These are phyloP conservation scores for Malus hybrid DNA, from an alignment of 331 rosid species.

Conservation along the genomic window DNA sequence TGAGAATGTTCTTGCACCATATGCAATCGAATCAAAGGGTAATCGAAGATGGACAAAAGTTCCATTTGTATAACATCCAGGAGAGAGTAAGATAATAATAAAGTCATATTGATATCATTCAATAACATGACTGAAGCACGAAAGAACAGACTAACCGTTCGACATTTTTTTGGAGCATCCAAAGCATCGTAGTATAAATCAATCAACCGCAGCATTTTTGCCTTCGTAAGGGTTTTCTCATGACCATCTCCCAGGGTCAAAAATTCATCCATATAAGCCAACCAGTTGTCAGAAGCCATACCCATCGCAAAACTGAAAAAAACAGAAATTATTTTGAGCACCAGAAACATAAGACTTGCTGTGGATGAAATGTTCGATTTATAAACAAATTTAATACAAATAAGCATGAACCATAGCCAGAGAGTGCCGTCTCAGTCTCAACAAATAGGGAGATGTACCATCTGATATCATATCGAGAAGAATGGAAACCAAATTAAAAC, in stretches of 20 bases:
- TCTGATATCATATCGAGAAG: neutral
- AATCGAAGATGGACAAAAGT: neutral
- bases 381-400: neutral
- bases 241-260: constrained; percentile 29
- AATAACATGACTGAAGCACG: neutral
- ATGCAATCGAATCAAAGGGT: neutral
- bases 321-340: neutral
- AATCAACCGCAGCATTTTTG: constrained; percentile 40
- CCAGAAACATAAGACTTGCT: neutral
- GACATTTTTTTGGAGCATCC: constrained; percentile 71
- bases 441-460: neutral
- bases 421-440: neutral
- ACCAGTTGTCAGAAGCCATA: constrained; percentile 65
- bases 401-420: neutral
- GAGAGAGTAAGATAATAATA: neutral
- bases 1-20: neutral
- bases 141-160: constrained; percentile 45
- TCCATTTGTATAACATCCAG: neutral
- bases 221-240: constrained; percentile 26
- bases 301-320: constrained; percentile 36
- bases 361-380: neutral
- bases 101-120: neutral
- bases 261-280: constrained; percentile 55
- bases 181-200: constrained; percentile 64
- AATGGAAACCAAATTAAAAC: neutral